Evolutionary conservation across 2,329 filamentous ascomycete genomes (phyloP).

Genomic region (Leptographium galeiforme): DNA sequence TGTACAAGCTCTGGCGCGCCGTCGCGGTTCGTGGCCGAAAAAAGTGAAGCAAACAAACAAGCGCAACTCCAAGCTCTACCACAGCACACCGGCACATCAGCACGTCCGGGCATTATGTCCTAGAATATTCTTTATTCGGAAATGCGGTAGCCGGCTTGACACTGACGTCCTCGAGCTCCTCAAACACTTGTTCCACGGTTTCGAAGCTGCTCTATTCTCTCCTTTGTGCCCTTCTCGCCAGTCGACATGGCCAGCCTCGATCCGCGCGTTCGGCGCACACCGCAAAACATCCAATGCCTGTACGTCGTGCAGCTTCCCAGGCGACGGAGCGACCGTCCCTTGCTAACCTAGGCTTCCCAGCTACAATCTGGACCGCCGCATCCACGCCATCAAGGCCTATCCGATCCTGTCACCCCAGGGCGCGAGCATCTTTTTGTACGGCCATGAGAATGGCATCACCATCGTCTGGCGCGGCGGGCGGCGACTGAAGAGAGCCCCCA

Average conservation of each 20-base stretch:
- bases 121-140: neutral
- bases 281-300: constrained; percentile 24
- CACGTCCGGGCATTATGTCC: neutral
- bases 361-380: constrained; percentile 43
- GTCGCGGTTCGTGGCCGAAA: neutral
- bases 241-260: constrained; percentile 11
- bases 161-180: neutral
- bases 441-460: constrained; percentile 48
- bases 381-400: constrained; percentile 47
- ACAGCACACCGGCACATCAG: too few species aligned
- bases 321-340: neutral
- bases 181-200: neutral
- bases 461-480: constrained; percentile 50
- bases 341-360: constrained; percentile 20
- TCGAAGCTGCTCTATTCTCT: neutral
- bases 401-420: constrained; percentile 49
- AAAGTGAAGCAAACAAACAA: neutral
- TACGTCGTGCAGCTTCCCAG: constrained; percentile 9
- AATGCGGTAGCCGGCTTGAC: neutral
- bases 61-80: neutral
- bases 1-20: neutral
- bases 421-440: constrained; percentile 48
- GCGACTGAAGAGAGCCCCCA: constrained; percentile 36
- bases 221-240: neutral
- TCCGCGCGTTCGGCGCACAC: constrained; percentile 22